phyloP scores from a whole-genome alignment of 768 basidiomycete species.

The Coprinopsis cinerea region DNA sequence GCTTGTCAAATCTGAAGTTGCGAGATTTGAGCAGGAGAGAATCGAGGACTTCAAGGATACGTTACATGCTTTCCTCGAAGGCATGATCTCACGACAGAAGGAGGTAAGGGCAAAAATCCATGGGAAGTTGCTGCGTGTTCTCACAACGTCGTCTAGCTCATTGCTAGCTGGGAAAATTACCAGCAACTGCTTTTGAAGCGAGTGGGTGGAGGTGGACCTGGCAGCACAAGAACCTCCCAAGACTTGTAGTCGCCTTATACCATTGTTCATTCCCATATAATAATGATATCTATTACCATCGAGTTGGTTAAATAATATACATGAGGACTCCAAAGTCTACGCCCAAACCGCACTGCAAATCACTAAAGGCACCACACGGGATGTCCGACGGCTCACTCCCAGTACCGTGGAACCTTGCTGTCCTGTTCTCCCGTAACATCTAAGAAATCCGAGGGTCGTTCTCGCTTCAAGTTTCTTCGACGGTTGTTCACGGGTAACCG shows the following conservation, averaged over 20 bases:
- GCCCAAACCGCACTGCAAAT: too few species aligned
- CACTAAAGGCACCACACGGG: not conserved
- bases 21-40: constrained; percentile 88
- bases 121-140: not conserved
- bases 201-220: constrained; percentile 1
- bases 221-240: not conserved
- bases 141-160: constrained; percentile 43
- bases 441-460: constrained; percentile 78
- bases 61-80: constrained; percentile 78
- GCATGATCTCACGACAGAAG: constrained; percentile 82
- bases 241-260: not conserved
- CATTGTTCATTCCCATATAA: not conserved
- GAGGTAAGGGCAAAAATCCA: constrained; percentile 44
- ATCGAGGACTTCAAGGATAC: constrained; percentile 89
- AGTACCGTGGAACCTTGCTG: constrained; percentile 64
- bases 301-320: not conserved
- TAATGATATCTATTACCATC: not conserved
- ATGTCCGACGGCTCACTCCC: constrained; percentile 47
- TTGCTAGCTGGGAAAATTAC: constrained; percentile 75
- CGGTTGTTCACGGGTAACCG: constrained; percentile 78
- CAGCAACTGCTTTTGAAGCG: constrained; percentile 62
- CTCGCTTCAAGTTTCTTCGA: constrained; percentile 70
- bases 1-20: constrained; percentile 83
- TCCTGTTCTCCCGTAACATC: constrained; percentile 60
- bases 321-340: too few species aligned